phyloP scores from a whole-genome alignment of 768 basidiomycete species.

The Auriscalpium vulgare region DNA sequence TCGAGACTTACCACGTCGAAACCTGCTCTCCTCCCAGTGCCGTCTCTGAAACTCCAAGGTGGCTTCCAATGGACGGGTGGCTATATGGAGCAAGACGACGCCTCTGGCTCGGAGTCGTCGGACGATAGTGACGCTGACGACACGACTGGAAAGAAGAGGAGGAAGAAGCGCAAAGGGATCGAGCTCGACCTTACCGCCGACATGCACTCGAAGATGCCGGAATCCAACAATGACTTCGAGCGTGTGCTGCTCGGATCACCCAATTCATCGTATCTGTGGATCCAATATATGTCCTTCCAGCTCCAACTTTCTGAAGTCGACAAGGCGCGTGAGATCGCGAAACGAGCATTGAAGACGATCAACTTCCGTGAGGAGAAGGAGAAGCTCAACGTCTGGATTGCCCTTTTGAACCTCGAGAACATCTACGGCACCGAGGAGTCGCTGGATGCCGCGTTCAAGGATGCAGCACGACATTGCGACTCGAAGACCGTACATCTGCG shows the following conservation, averaged over 20 bases:
- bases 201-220: conserved; percentile 77
- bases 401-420: conserved; percentile 90
- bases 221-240: conserved; percentile 93
- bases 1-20: neutral
- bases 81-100: conserved; percentile 24
- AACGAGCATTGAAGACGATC: conserved; percentile 79
- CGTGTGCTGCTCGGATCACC: conserved; percentile 87
- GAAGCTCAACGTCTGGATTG: conserved; percentile 96
- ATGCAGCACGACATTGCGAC: conserved; percentile 86
- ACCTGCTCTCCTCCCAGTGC: conserved; percentile 6
- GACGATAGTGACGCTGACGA: conserved; percentile 42
- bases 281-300: conserved; percentile 99
- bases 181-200: conserved; percentile 81
- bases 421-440: conserved; percentile 81
- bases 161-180: conserved; percentile 60
- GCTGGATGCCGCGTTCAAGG: conserved; percentile 77
- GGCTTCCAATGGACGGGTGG: conserved; percentile 70
- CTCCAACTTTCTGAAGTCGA: conserved; percentile 94
- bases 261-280: conserved; percentile 96
- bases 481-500: conserved; percentile 86
- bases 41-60: conserved; percentile 43
- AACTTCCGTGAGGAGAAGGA: conserved; percentile 95
- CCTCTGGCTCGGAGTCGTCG: conserved; percentile 35
- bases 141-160: conserved; percentile 51
- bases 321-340: conserved; percentile 84